phyloP scores from a whole-genome alignment of 2,329 filamentous ascomycete genomes.

The Ceratocystis huliohia region DNA sequence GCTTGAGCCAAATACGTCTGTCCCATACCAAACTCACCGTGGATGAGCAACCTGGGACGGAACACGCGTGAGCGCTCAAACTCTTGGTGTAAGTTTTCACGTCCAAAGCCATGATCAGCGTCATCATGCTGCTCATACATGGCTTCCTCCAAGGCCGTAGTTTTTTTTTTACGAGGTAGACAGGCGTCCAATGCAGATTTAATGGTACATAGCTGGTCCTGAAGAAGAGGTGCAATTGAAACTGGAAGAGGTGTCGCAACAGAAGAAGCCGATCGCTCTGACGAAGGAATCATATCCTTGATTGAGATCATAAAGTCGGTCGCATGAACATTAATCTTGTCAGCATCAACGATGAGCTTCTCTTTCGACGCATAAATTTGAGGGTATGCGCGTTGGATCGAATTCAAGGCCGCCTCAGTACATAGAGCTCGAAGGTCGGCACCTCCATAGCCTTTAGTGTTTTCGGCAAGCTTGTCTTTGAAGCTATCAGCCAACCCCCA shows the following conservation, averaged over 20 bases:
- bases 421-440: slow-evolving; percentile 87
- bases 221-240: slow-evolving; percentile 67
- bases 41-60: slow-evolving; percentile 72
- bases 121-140: slow-evolving; percentile 80
- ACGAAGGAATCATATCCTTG: slow-evolving; percentile 92
- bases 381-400: slow-evolving; percentile 87
- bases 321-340: slow-evolving; percentile 71
- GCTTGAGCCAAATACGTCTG: slow-evolving; percentile 80
- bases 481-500: slow-evolving; percentile 75
- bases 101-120: slow-evolving; percentile 68
- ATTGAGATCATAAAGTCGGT: slow-evolving; percentile 96
- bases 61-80: slow-evolving; percentile 85
- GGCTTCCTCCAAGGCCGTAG: slow-evolving; percentile 84
- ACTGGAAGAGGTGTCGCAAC: slow-evolving; percentile 70
- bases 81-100: slow-evolving; percentile 60
- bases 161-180: slow-evolving; percentile 71
- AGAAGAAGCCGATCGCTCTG: slow-evolving; percentile 76
- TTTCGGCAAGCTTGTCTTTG: slow-evolving; percentile 69
- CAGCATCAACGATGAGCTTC: slow-evolving; percentile 78
- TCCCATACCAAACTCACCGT: slow-evolving; percentile 79
- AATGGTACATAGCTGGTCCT: slow-evolving; percentile 57
- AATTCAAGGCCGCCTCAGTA: slow-evolving; percentile 89
- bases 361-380: slow-evolving; percentile 88
- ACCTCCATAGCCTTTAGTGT: slow-evolving; percentile 94
- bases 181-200: slow-evolving; percentile 57